phyloP scores from a whole-genome alignment of 768 basidiomycete species.

The Suillus plorans region DNA sequence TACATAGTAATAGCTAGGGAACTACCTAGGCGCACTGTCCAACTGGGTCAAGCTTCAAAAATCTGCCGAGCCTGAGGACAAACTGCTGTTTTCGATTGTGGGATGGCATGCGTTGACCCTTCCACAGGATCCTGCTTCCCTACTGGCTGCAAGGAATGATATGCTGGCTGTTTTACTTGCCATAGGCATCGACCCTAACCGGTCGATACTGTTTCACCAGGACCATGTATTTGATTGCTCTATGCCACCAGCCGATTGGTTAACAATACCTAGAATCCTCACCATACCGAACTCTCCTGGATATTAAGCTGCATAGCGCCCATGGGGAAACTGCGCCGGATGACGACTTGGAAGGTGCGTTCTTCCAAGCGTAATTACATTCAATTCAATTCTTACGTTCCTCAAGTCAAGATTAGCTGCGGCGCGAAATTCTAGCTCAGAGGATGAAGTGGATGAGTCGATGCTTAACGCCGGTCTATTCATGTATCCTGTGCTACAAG shows the following conservation, averaged over 20 bases:
- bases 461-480: conserved; percentile 83
- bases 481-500: conserved; percentile 91
- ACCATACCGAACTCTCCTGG: conserved; percentile 90
- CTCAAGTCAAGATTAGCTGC: conserved; percentile 71
- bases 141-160: conserved; percentile 64
- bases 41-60: conserved; percentile 88
- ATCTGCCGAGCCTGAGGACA: conserved; percentile 53
- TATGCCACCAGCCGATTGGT: conserved; percentile 52
- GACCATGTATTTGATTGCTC: conserved; percentile 60
- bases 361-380: too few relatives aligned
- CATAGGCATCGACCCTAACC: conserved; percentile 76
- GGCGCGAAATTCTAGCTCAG: conserved; percentile 69
- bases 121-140: conserved; percentile 73
- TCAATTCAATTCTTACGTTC: background rate
- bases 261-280: conserved; percentile 55
- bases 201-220: conserved; percentile 81
- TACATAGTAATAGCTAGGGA: conserved; percentile 66
- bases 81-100: conserved; percentile 82
- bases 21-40: conserved; percentile 86
- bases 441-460: conserved; percentile 79
- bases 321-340: conserved; percentile 76
- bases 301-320: conserved; percentile 83
- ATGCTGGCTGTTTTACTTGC: conserved; percentile 85
- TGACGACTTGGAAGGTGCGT: conserved; percentile 96
- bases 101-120: conserved; percentile 95